A percentile compares a stretch with the other conserved stretches of the same genome.
Conservation (phyloP, 2,329 filamentous ascomycete species). For the Alternaria sp. region DNA sequence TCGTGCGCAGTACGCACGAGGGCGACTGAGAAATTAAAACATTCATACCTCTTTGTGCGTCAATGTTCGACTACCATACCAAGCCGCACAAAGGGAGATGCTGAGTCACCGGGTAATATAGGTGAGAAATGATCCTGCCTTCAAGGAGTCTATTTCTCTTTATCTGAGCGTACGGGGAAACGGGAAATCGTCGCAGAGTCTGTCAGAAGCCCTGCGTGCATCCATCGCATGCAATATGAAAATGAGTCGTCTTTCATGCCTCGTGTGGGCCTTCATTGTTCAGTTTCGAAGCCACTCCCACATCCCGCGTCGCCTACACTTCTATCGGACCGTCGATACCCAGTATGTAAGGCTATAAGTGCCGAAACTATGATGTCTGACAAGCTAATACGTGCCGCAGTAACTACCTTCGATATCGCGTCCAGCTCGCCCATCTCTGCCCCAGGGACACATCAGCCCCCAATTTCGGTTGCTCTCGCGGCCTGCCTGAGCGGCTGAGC, state of each 20-base stretch:
- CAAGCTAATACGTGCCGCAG: background rate
- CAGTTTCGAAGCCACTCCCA: background rate
- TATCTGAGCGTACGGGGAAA: background rate
- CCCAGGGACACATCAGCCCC: background rate
- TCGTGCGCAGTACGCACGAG: background rate
- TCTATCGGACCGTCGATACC: constrained; percentile 5
- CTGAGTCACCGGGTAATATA: background rate
- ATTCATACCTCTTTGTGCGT: too few species aligned
- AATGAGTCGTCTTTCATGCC: constrained; percentile 6
- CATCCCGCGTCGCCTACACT: background rate
- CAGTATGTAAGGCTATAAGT: constrained; percentile 2
- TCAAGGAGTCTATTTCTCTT: background rate
- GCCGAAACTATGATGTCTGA: background rate
- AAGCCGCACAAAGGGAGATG: background rate
- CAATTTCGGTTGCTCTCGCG: constrained; percentile 13
- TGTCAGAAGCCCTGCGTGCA: background rate
- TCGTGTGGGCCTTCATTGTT: background rate
- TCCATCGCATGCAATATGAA: background rate
- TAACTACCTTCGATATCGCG: background rate
- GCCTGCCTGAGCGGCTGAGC: background rate
- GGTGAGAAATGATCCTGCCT: background rate
- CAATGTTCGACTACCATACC: background rate
- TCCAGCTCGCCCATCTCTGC: background rate
- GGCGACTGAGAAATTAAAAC: background rate
- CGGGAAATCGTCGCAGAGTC: background rate